phyloP scores from a whole-genome alignment of 805 yeast species.

The Kazachstania kunashirensis region DNA sequence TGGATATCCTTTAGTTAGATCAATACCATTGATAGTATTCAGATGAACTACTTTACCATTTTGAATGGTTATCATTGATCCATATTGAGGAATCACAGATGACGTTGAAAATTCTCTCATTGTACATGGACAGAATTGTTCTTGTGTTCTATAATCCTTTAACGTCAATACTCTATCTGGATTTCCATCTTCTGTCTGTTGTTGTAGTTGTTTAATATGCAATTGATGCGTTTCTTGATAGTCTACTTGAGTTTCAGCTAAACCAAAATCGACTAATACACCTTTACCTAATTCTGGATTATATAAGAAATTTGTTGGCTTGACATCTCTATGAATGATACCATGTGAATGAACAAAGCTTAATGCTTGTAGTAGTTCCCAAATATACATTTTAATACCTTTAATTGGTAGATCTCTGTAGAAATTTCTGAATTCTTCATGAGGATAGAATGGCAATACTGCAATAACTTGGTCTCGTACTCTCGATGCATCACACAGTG shows the following conservation, averaged over 20 bases:
- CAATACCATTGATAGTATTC: slow-evolving; percentile 30
- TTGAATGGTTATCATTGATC: slow-evolving; percentile 24
- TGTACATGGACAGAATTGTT: slow-evolving; percentile 48
- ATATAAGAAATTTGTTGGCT: slow-evolving; percentile 69
- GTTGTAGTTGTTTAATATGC: slow-evolving; percentile 2
- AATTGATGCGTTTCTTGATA: slow-evolving; percentile 4
- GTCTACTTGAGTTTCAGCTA: slow-evolving; percentile 56
- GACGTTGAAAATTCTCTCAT: slow-evolving; percentile 25
- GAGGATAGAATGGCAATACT: slow-evolving; percentile 82
- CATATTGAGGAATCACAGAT: slow-evolving; percentile 6
- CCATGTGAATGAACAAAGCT: slow-evolving; percentile 59
- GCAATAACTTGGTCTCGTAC: slow-evolving; percentile 88
- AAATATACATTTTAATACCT: slow-evolving; percentile 74
- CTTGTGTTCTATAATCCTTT: slow-evolving; percentile 21
- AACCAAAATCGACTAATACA: slow-evolving; percentile 83
- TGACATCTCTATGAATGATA: slow-evolving; percentile 86
- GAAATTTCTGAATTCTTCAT: slow-evolving; percentile 81
- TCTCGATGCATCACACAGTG: slow-evolving; percentile 78
- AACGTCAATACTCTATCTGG: slow-evolving; percentile 1
- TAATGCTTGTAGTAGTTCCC: slow-evolving; percentile 66
- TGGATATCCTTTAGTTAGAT: slow-evolving; percentile 56
- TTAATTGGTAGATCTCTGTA: slow-evolving; percentile 68
- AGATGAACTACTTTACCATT: slow-evolving; percentile 26
- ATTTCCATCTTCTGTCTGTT: background rate
- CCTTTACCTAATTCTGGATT: slow-evolving; percentile 63